A percentile compares a stretch with the other conserved stretches of the same genome.
Evolutionary conservation across 2,329 filamentous ascomycete species (phyloP).

Genomic region (Xylariaceae sp.): DNA sequence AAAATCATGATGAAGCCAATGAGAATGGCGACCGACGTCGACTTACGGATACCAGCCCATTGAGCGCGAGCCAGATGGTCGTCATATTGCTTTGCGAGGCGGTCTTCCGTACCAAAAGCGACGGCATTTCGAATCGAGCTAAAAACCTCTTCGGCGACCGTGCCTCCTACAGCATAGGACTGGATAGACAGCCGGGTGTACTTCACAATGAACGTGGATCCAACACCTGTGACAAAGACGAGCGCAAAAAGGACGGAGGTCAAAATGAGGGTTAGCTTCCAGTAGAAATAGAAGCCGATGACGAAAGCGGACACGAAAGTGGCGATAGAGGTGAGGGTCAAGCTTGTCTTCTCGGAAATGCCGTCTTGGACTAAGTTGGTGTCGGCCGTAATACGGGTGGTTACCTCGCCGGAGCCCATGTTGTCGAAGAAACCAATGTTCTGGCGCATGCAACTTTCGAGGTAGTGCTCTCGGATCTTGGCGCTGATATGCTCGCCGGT

Average conservation of each 20-base stretch:
- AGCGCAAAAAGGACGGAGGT: slow-evolving; percentile 79
- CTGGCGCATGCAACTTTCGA: slow-evolving; percentile 78
- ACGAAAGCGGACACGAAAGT: slow-evolving; percentile 88
- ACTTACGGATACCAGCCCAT: slow-evolving; percentile 72
- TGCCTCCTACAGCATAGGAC: slow-evolving; percentile 80
- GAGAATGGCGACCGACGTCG: slow-evolving; percentile 72
- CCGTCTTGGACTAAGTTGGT: slow-evolving; percentile 92
- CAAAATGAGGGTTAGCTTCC: slow-evolving; percentile 89
- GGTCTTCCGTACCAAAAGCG: slow-evolving; percentile 90
- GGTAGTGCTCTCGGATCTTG: slow-evolving; percentile 79
- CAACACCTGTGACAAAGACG: slow-evolving; percentile 70
- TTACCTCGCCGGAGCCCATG: slow-evolving; percentile 87
- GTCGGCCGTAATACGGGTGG: slow-evolving; percentile 89
- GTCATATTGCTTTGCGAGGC: slow-evolving; percentile 85
- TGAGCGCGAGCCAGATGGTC: slow-evolving; percentile 70
- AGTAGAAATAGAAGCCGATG: slow-evolving; percentile 86
- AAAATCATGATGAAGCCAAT: slow-evolving; percentile 79
- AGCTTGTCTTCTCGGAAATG: slow-evolving; percentile 82
- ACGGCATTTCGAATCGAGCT: slow-evolving; percentile 89
- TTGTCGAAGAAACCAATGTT: slow-evolving; percentile 95
- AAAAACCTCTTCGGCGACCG: slow-evolving; percentile 89
- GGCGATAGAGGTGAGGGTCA: slow-evolving; percentile 72
- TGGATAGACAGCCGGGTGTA: slow-evolving; percentile 76
- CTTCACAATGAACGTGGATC: slow-evolving; percentile 73
- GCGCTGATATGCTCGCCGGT: slow-evolving; percentile 75